Base-by-base conservation (phyloP, 495 filamentous ascomycete species). In the Penicillium verhagenii region DNA sequence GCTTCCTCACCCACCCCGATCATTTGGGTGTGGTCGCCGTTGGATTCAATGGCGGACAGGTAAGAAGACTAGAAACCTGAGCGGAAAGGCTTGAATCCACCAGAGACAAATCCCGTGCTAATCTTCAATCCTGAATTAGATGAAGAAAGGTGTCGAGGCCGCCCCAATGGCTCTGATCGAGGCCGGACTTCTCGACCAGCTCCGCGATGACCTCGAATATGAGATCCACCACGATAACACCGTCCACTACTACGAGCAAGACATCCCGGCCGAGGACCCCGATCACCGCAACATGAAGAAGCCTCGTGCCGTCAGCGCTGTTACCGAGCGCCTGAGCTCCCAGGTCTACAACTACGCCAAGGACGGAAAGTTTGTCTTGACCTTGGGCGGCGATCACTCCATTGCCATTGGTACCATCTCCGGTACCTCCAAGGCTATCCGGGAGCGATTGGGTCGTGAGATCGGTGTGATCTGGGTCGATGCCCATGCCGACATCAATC, bases 401-500 rank as follows among this genome's bases (percentile, higher is more conserved):
- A 96, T 99, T 62, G 94, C 95, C 47, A 95, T 99, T 64, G 94
- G 94, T 35, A 92, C 90, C 20, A 83, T 97, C 53, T 85, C 86
- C 16, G 94, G 94, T 4, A 87, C 86, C 2, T 86, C 91, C 31
- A 88, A 86, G 73, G 94, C 94, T 0, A 86, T 91, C 49, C 82
- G 86, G 31, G 91, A 97, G 76, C 76, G 94, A 26, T 69, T 94
- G 52, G 83, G 85, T 13, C 77, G 85, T 37, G 92, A 97, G 54
- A 82, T 96, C 42, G 93, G 91, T 1, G 89, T 99, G 7, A 93
- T 99, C 65, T 99, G 94, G 94, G 94, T 99, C 6, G 94, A 99
- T 71, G 94, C 94, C 19, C 94, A 99, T 66, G 89, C 92, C 19
- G 94, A 97, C 65, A 96, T 99, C 79, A 99, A 99, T 72, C 88